Evolutionary conservation across 1,284 basidiomycete species (phyloP), one percentile per base, ranked within the genome.

Genomic region (Rhodofomes roseus): DNA sequence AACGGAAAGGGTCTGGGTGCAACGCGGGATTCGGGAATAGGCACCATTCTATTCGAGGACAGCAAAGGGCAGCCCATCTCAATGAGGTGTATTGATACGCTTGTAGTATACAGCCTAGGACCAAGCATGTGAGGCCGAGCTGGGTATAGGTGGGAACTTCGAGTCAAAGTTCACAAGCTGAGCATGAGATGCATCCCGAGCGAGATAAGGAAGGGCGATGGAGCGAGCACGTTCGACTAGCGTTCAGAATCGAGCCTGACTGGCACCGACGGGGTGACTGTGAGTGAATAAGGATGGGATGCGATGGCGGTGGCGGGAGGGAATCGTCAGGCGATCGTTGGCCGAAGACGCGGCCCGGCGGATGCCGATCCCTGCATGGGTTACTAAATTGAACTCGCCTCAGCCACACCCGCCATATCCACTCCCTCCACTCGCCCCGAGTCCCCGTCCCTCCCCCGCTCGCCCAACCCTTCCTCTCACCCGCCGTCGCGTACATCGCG

Each of bases 251-350:
- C 22, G 46, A 7, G 43, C 7, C n/a, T 44, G 43, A 22, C n/a
- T 6, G 20, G 20, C 2, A 23, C 9, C 2, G 12, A 12, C 44
- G 14, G 44, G 6, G 46, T 2, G 12, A 23, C 27, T 23, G 20
- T 48, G 46, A 48, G 25, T 11, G 27, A 16, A 27, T 39, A 39
- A 12, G 37, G 37, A 52, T 31, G 44, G 36, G 6, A 52, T 16
- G 16, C n/a, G 37, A 43, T 22, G n/a, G 41, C 37, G 41, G 50
- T 55, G 50, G 14, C 14, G 34, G 50, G 18, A 20, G n/a, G 54
- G 44, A 56, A 56, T 56, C 1, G 54, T 56, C 9, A 27, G 22
- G 23, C 54, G 43, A 41, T 20, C n/a, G 54, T 56, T 56, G 54
- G 54, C 23, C 39, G 16, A 9, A n/a, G 11, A 44, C 25, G 25